Evolutionary conservation across 805 yeast genomes (phyloP), one percentile per base, ranked within the genome.

Genomic region (Cyberlindnera samutprakarnensis): DNA sequence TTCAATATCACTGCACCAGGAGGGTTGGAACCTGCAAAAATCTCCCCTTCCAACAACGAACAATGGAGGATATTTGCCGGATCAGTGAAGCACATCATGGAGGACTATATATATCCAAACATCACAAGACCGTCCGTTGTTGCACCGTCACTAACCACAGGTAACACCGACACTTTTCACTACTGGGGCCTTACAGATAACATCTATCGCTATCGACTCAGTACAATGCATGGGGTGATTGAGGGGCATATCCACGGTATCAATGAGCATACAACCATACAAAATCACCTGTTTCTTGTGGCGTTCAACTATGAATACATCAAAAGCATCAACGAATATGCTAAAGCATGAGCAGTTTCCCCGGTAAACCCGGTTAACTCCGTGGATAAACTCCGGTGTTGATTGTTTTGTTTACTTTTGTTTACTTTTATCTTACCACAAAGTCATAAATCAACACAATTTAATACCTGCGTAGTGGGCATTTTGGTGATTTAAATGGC

Each of bases 161-260:
- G 79, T 14, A 79, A 78, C 54, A 80, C 88, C 4, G 88, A 81
- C 48, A 79, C 87, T 5, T 59, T 63, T 36, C 64, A 69, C 46
- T 81, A 76, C 54, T 78, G 85, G 86, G 49, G 56, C 26, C 57
- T 81, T 44, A 69, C 80, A 3, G 53, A 62, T 23, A 69, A 78
- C 46, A 76, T 81, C 32, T 81, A 64, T 59, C 63, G 88, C 36
- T 75, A 66, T 50, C 64, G 66, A 26, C 80, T 84, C 10, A 68
- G 66, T 20, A 53, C 58, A 14, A 43, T 51, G 22, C 55, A 54
- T 25, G 53, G 61, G 21, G 53, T 56, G 26, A 41, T 45, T 13
- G 62, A 59, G 27, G 50, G 51, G 14, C 57, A 61, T 32, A 57
- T 61, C 21, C 84, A 78, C 51, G 68, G 77, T 27, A 72, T 75